phyloP scores from a whole-genome alignment of 2,329 filamentous ascomycete genomes.

The Aspergillus texensis region DNA sequence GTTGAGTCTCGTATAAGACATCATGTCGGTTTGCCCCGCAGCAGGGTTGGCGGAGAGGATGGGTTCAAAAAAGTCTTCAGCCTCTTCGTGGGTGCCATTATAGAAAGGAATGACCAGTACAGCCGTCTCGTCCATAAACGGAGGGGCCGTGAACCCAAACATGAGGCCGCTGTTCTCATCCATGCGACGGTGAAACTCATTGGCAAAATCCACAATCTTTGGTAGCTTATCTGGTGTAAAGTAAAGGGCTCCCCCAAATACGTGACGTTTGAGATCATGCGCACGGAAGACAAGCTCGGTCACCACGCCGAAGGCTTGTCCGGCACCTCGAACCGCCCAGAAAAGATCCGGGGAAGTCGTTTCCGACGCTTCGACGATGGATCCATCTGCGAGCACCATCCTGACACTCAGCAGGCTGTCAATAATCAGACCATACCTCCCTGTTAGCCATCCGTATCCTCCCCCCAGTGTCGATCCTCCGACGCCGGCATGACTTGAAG shows the following conservation, averaged over 20 bases:
- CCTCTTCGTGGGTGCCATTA: slow-evolving; percentile 1
- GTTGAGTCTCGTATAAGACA: slow-evolving; percentile 12
- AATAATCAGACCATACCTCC: slow-evolving; percentile 55
- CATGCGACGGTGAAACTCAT: slow-evolving; percentile 11
- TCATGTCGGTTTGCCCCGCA: slow-evolving; percentile 1
- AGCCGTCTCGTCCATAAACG: background rate
- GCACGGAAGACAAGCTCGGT: slow-evolving; percentile 40
- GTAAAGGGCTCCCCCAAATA: slow-evolving; percentile 11
- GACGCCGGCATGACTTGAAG: slow-evolving; percentile 62
- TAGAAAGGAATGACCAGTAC: slow-evolving; percentile 9
- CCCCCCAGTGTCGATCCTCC: slow-evolving; percentile 60
- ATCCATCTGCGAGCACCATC: slow-evolving; percentile 42
- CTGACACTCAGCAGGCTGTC: slow-evolving; percentile 47
- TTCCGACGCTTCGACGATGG: slow-evolving; percentile 40
- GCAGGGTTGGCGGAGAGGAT: background rate
- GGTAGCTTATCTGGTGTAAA: slow-evolving; percentile 6
- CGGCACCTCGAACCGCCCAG: slow-evolving; percentile 49
- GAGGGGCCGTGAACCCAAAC: slow-evolving; percentile 12
- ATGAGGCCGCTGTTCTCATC: slow-evolving; percentile 13
- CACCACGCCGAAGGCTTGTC: slow-evolving; percentile 47
- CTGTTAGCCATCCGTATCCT: slow-evolving; percentile 59
- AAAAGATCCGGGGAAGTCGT: slow-evolving; percentile 50
- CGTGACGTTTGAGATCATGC: background rate
- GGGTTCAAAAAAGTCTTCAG: slow-evolving; percentile 7
- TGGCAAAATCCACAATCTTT: slow-evolving; percentile 12